Evolutionary conservation across 352 stramenopile species (phyloP).

Genomic region (Pythium brachiatum): DNA sequence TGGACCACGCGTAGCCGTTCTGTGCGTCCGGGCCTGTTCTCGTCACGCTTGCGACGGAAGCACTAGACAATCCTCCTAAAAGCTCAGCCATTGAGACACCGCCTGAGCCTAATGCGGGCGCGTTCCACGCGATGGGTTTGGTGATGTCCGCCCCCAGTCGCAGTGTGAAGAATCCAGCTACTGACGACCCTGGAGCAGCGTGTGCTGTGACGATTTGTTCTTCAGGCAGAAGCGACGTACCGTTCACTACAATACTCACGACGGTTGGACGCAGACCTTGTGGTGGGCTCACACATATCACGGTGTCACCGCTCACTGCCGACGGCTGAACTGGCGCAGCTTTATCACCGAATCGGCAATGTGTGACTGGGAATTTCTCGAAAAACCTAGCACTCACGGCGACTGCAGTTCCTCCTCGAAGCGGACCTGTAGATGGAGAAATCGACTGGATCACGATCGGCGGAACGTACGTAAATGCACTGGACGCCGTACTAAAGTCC

Average conservation of each 20-base stretch:
- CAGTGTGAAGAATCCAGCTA: conserved; percentile 32
- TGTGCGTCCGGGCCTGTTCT: conserved; percentile 34
- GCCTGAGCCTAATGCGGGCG: conserved; percentile 15
- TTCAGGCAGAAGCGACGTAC: conserved; percentile 22
- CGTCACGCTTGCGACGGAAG: conserved; percentile 26
- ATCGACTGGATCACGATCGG: conserved; percentile 20
- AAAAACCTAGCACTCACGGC: not conserved
- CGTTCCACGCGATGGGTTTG: conserved; percentile 32
- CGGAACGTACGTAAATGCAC: conserved; percentile 31
- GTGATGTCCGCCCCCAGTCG: conserved; percentile 9
- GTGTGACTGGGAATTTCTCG: conserved; percentile 15
- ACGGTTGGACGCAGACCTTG: conserved; percentile 24
- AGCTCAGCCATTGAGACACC: conserved; percentile 31
- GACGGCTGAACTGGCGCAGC: conserved; percentile 2
- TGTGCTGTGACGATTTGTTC: conserved; percentile 29
- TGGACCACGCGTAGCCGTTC: conserved; percentile 34
- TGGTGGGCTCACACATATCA: conserved; percentile 28
- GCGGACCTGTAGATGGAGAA: conserved; percentile 20
- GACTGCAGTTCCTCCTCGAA: conserved; percentile 31
- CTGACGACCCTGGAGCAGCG: conserved; percentile 4
- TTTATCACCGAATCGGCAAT: conserved; percentile 37
- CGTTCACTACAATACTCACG: conserved; percentile 18
- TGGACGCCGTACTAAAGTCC: conserved; percentile 32
- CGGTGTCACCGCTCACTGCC: conserved; percentile 2
- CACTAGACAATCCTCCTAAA: conserved; percentile 23